Percentiles rank a stretch among this genome's conserved stretches.
Evolutionary conservation across 1,139 yeast species (phyloP).

Genomic region (Candida sp.): DNA sequence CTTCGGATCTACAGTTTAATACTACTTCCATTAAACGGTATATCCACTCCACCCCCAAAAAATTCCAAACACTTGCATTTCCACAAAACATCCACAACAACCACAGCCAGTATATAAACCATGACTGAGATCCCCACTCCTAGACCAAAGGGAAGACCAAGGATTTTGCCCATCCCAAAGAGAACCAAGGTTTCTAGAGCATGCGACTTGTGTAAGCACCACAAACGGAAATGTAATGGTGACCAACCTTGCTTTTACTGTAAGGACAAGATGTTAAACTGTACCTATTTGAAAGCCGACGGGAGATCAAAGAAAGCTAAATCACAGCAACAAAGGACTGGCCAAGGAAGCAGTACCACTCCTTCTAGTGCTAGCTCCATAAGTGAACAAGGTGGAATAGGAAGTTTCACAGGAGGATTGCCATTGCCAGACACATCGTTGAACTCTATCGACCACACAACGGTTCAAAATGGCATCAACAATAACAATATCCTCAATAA

Average conservation of each 20-base stretch:
- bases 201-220: conserved; percentile 38
- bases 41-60: no score
- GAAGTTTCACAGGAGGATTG: not conserved
- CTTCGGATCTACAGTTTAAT: no score
- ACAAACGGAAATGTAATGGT: conserved; percentile 35
- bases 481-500: not conserved
- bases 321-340: conserved; percentile 10
- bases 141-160: conserved; percentile 17
- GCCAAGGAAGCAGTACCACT: not conserved
- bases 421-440: not conserved
- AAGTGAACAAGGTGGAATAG: not conserved
- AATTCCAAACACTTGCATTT: no score
- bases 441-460: not conserved
- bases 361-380: not conserved
- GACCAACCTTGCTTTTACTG: conserved; percentile 30
- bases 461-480: conserved; percentile 12
- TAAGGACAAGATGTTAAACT: conserved; percentile 23
- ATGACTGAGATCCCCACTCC: conserved; percentile 1
- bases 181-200: conserved; percentile 40
- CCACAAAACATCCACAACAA: no score
- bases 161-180: conserved; percentile 13
- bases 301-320: conserved; percentile 26
- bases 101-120: no score
- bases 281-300: conserved; percentile 29
- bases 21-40: no score